Conservation (phyloP, 495 filamentous ascomycete species). For the Penicillium longicatenatum region DNA sequence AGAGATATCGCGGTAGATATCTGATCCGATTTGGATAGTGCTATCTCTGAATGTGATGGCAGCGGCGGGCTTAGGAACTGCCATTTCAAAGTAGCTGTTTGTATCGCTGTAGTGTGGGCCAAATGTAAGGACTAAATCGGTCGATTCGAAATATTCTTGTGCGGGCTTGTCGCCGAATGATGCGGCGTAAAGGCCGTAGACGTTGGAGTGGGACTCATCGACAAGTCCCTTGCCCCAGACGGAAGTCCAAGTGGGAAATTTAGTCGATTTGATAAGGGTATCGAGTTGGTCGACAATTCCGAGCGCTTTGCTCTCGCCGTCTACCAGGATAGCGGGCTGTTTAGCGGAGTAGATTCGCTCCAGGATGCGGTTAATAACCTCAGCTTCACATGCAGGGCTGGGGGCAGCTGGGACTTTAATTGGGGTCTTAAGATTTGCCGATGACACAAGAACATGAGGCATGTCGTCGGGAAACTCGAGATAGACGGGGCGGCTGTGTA, state of each 20-base stretch:
- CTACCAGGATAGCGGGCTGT: slow-evolving; percentile 39
- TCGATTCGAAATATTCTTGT: slow-evolving; percentile 31
- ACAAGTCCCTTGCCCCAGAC: slow-evolving; percentile 41
- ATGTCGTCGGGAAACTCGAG: slow-evolving; percentile 47
- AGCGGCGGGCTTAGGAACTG: slow-evolving; percentile 26
- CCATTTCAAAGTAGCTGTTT: slow-evolving; percentile 37
- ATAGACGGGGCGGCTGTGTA: slow-evolving; percentile 47
- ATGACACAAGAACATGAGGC: slow-evolving; percentile 32
- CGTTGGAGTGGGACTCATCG: slow-evolving; percentile 37
- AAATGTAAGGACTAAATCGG: slow-evolving; percentile 37
- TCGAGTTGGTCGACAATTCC: slow-evolving; percentile 32
- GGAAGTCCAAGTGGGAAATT: slow-evolving; percentile 38
- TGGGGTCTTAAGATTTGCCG: slow-evolving; percentile 23
- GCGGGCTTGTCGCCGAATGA: slow-evolving; percentile 23
- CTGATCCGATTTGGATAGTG: slow-evolving; percentile 33
- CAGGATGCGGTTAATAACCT: slow-evolving; percentile 26
- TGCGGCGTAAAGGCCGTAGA: slow-evolving; percentile 39
- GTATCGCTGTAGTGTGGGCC: slow-evolving; percentile 40
- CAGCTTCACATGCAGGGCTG: slow-evolving; percentile 18
- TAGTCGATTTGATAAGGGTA: slow-evolving; percentile 28
- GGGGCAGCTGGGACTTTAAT: slow-evolving; percentile 17
- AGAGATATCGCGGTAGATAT: slow-evolving; percentile 28
- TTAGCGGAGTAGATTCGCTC: slow-evolving; percentile 35
- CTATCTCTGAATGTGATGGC: slow-evolving; percentile 32
- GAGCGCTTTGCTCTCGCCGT: slow-evolving; percentile 32